These are phyloP conservation scores for Lagerstroemia speciosa DNA, from an alignment of 345 rosid genomes.

Conservation along the genomic window DNA sequence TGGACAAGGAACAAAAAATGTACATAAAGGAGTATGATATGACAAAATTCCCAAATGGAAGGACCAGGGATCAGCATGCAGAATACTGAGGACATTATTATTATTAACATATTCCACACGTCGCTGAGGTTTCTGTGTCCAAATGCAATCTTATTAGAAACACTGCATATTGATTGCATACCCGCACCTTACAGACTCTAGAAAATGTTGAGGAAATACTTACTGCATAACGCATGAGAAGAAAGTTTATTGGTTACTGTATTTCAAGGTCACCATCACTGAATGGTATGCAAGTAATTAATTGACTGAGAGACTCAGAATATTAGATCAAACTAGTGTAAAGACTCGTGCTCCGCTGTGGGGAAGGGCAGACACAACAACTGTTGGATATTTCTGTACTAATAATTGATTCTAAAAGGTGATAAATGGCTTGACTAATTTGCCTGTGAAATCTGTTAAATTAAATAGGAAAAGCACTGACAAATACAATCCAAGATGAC, in stretches of 20 bases:
- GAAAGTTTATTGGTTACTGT: not conserved
- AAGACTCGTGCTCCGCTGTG: no score
- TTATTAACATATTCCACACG: not conserved
- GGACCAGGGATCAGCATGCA: not conserved
- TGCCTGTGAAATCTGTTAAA: no score
- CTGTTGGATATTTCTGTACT: no score
- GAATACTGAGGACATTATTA: no score
- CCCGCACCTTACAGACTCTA: not conserved
- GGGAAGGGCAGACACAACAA: no score
- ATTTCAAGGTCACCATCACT: not conserved
- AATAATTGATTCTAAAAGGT: no score
- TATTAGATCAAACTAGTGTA: not conserved
- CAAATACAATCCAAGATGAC: no score
- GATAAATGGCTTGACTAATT: no score
- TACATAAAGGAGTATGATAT: not conserved
- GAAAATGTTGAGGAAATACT: not conserved
- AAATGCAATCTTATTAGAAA: not conserved
- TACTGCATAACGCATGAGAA: not conserved
- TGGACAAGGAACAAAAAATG: conserved; percentile 17
- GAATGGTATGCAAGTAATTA: not conserved
- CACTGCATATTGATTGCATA: not conserved
- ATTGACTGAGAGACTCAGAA: not conserved
- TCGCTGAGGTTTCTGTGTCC: not conserved
- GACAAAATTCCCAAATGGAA: not conserved
- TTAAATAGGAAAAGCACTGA: no score